These are phyloP conservation scores for Begonia fuchsioides DNA, from an alignment of 306 rosid genomes.

Conservation along the genomic window DNA sequence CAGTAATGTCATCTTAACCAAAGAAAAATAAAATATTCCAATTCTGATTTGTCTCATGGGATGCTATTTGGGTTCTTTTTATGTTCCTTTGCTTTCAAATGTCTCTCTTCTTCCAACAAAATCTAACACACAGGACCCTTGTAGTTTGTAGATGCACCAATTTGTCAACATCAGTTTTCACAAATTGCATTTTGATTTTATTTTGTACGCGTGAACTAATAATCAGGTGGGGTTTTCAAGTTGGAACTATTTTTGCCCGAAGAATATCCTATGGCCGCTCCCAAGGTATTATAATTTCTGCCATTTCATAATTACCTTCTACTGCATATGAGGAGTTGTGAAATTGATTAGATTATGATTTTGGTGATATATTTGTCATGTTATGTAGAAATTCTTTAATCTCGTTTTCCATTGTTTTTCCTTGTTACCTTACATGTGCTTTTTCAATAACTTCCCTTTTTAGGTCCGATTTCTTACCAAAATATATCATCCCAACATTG, in stretches of 20 bases:
- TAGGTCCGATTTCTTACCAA: constrained; percentile 93
- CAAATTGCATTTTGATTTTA: background rate
- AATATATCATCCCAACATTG: constrained; percentile 96
- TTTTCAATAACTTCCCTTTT: constrained; percentile 4
- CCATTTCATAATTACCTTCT: background rate
- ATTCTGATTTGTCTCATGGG: background rate
- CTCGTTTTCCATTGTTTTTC: background rate
- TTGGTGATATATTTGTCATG: no score
- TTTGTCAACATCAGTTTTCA: no score
- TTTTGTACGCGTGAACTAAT: constrained; percentile 9
- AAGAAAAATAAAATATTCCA: no score
- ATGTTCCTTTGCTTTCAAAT: background rate
- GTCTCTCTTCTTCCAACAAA: background rate
- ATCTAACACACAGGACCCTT: background rate
- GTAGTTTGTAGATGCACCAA: no score
- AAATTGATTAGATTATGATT: no score
- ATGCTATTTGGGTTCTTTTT: background rate
- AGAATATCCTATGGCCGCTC: constrained; percentile 96
- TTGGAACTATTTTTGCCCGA: constrained; percentile 82
- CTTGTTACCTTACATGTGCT: constrained; percentile 8
- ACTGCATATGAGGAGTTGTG: no score
- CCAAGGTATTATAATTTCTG: constrained; percentile 40
- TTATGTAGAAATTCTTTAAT: background rate
- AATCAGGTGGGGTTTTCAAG: constrained; percentile 74
- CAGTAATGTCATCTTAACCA: no score